Conservation (phyloP, 129 eudicot genomes). For the Helichrysum umbraculigerum region DNA sequence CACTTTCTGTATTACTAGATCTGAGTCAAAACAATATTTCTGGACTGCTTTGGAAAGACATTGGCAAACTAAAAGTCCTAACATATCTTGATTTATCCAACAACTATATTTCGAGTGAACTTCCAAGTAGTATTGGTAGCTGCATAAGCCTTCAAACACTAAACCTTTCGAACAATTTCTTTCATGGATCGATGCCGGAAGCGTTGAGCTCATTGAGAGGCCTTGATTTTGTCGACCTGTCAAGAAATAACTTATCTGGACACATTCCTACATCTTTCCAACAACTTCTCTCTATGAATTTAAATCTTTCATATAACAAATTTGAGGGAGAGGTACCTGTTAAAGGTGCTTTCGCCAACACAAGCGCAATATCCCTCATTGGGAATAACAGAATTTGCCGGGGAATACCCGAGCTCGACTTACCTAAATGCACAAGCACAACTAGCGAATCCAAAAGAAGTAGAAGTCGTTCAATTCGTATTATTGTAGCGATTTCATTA, state of each 20-base stretch:
- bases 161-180: slow-evolving; percentile 15
- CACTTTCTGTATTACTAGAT: slow-evolving; percentile 24
- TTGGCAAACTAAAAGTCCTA: slow-evolving; percentile 15
- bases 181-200: slow-evolving; percentile 16
- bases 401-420: slow-evolving; percentile 20
- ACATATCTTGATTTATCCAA: slow-evolving; percentile 16
- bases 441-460: not conserved
- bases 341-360: slow-evolving; percentile 18
- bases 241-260: slow-evolving; percentile 29
- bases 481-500: slow-evolving; percentile 16
- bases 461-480: not conserved
- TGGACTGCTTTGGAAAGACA: slow-evolving; percentile 27
- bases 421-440: slow-evolving; percentile 20
- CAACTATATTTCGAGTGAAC: slow-evolving; percentile 25
- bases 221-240: slow-evolving; percentile 20
- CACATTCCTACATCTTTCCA: slow-evolving; percentile 18
- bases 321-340: slow-evolving; percentile 31
- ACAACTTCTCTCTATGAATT: not conserved
- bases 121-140: slow-evolving; percentile 19
- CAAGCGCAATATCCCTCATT: slow-evolving; percentile 21
- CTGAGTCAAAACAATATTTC: slow-evolving; percentile 19
- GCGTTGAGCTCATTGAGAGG: slow-evolving; percentile 19
- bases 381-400: slow-evolving; percentile 28
- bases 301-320: slow-evolving; percentile 28
- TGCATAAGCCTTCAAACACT: slow-evolving; percentile 17